A percentile compares a stretch with the other conserved stretches of the same genome.
These are phyloP conservation scores for Psophocarpus tetragonolobus DNA, from an alignment of 306 rosid genomes.

Conservation along the genomic window DNA sequence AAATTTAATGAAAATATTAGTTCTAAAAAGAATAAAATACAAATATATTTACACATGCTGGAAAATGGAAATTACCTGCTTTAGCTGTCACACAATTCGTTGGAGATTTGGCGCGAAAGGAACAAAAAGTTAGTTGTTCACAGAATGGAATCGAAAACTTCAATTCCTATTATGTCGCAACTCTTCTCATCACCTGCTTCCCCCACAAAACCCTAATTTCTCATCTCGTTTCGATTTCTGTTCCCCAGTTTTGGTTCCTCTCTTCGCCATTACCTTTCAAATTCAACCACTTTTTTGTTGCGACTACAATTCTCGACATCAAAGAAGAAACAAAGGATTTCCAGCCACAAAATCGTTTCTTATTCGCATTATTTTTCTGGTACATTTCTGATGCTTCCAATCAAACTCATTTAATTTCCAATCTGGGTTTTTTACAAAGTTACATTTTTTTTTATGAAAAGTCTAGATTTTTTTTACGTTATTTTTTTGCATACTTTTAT, in stretches of 20 bases:
- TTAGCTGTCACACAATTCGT: constrained; percentile 3
- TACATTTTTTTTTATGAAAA: not conserved
- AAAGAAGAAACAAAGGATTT: not conserved
- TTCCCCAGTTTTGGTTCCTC: not conserved
- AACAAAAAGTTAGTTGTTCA: constrained; percentile 21
- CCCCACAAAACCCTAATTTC: constrained; percentile 46
- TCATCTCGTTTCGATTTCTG: not conserved
- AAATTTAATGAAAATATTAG: not conserved
- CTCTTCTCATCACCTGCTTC: constrained; percentile 32
- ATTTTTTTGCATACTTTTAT: not conserved
- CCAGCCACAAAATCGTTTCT: not conserved
- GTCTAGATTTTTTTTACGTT: not conserved
- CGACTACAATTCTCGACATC: not conserved
- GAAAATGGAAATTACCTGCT: not conserved
- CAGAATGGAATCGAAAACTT: constrained; percentile 32
- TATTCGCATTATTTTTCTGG: constrained; percentile 18
- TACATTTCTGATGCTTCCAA: not conserved
- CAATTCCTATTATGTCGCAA: constrained; percentile 38
- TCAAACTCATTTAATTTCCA: not conserved
- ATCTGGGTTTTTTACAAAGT: not conserved
- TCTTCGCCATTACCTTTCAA: not conserved
- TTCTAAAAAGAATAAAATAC: not conserved
- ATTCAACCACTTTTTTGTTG: not conserved
- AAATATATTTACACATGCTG: not conserved
- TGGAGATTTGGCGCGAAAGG: constrained; percentile 33